Conservation (phyloP, 1,139 yeast species). For the Geotrichum restrictum region DNA sequence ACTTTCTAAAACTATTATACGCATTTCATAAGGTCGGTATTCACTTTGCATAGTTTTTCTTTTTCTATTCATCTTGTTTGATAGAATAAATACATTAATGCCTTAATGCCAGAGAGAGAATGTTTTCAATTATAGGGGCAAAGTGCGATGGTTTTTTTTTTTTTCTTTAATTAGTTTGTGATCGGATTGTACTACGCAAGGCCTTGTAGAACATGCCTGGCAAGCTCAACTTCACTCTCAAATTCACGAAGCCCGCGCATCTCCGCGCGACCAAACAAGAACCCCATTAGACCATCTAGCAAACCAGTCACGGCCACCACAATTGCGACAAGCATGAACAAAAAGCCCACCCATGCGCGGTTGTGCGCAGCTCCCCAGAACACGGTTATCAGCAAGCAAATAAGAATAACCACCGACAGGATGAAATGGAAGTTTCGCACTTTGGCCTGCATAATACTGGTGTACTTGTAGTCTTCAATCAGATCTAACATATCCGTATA, state of each 20-base stretch:
- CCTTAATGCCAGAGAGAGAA: background rate
- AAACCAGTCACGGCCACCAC: constrained; percentile 62
- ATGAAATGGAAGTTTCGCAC: constrained; percentile 69
- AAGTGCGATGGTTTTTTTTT: no score
- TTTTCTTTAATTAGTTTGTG: no score
- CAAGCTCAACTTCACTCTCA: constrained; percentile 39
- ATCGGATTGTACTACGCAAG: background rate
- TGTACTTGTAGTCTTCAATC: constrained; percentile 52
- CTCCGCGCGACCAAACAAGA: constrained; percentile 75
- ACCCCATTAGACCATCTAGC: constrained; percentile 73
- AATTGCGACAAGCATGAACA: constrained; percentile 47
- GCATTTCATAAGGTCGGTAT: constrained; percentile 97
- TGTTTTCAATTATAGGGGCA: background rate
- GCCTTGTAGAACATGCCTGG: constrained; percentile 20
- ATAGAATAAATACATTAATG: background rate
- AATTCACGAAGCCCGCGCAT: constrained; percentile 68
- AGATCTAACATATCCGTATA: constrained; percentile 57
- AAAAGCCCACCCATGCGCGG: constrained; percentile 55
- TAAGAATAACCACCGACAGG: constrained; percentile 48
- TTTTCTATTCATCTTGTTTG: background rate
- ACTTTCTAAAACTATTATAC: constrained; percentile 76
- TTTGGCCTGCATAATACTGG: constrained; percentile 55
- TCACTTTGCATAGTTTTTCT: constrained; percentile 69
- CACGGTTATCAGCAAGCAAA: constrained; percentile 54
- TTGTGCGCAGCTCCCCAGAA: constrained; percentile 52